Evolutionary conservation across 768 basidiomycete species (phyloP).

Genomic region (Hydnomerulius pinastri): DNA sequence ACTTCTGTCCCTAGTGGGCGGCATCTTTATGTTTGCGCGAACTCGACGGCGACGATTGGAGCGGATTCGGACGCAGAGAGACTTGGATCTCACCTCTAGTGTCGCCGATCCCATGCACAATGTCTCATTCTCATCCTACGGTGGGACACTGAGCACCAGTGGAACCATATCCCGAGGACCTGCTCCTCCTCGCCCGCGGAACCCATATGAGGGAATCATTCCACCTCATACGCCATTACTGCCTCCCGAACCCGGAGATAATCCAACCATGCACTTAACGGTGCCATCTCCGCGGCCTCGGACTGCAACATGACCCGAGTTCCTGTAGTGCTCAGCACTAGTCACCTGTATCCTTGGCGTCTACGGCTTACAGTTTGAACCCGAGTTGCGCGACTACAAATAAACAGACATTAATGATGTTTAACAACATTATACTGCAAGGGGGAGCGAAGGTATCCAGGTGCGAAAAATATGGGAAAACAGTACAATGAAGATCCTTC

Average conservation of each 20-base stretch:
- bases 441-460: conserved; percentile 17
- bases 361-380: conserved; percentile 1
- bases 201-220: conserved; percentile 10
- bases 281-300: neutral
- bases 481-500: conserved; percentile 35
- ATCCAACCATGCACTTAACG: neutral
- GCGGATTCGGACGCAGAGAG: neutral
- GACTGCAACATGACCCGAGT: neutral
- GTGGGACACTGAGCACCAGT: neutral
- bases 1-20: conserved; percentile 16
- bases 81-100: neutral
- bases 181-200: conserved; percentile 1
- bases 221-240: conserved; percentile 1
- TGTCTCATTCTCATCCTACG: neutral
- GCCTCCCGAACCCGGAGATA: neutral
- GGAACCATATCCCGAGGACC: neutral
- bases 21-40: conserved; percentile 15
- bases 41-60: neutral
- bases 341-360: neutral
- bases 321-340: neutral
- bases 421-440: conserved; percentile 34
- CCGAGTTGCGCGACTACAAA: conserved; percentile 20
- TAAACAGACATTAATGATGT: conserved; percentile 30
- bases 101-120: neutral
- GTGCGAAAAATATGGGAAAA: conserved; percentile 23